Base-by-base conservation (phyloP, 1,284 basidiomycete genomes). In the Coniferiporia sulphurascens region DNA sequence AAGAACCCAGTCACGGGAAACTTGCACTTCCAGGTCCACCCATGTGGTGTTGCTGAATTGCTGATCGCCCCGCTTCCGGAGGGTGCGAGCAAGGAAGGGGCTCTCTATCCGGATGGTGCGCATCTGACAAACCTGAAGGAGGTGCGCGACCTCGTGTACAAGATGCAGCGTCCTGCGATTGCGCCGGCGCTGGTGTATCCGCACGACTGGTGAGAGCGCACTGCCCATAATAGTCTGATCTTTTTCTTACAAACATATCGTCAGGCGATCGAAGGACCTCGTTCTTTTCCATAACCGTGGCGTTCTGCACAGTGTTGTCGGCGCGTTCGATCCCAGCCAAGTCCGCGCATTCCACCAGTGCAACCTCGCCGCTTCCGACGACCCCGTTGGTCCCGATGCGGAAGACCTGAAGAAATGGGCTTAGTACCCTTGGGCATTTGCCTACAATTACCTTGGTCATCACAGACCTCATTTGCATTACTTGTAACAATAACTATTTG, bases 291-390 rank as follows among this genome's bases (percentile, higher is more conserved):
- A 86, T 59, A 74, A 75, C 62, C 82, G 89, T 12, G 89, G 89
- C 12, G 76, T 92, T 1, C 72, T 92, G 52, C 91, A 93, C 68
- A 80, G 83, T 3, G 90, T 93, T 48, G 86, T 91, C 10, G 90
- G 91, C 17, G 83, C 87, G 2, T 89, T 93, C 71, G 78, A 70
- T 52, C 75, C 75, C 21, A 85, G 89, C 55, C 82, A 90, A 71
- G 80, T 92, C 12, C 79, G 89, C 21, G 85, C 84, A 48, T 91
- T 91, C 76, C 87, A 91, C 69, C 88, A 90, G 73, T 92, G 89
- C 73, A 91, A 92, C 71, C 78, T 93, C 41, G 89, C 89, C 12
- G 87, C 86, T 5, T 87, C 85, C 56, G 81, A 82, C 55, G 85
- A 87, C 58, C 89, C 88, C 0, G 69, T 69, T 21, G 88, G 89